Base-by-base conservation (phyloP, 306 rosid genomes). In the Datisca glomerata region DNA sequence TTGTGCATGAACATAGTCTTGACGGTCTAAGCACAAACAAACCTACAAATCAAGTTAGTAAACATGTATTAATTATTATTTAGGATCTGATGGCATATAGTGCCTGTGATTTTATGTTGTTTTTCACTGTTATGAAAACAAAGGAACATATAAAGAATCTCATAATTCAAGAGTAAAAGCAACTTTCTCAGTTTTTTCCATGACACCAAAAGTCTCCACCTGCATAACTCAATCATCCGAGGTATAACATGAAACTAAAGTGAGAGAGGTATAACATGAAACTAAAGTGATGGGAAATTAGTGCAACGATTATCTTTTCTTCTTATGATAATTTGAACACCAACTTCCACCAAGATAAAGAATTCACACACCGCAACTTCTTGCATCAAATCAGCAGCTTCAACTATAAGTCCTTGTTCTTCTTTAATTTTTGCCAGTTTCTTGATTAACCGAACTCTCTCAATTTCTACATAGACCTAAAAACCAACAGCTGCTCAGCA, bases 321-420 rank as follows among this genome's bases (percentile, higher is more conserved):
- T 23, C 13, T 9, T 29, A 2, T 23, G 39, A 5, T 7, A 23
- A 31, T 57, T 8, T 16, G 17, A 13, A 8, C 15, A 6, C 7
- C 21, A 56, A 39, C 35, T 10, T 7, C 22, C 36, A 21, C 16
- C 35, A 52, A 45, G 54, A 12, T 34, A 55, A 12, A 55, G 18
- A 16, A 47, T n/a, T n/a, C n/a, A 45, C 96, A 32, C 12, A 86
- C 96, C 67, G 93, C 97, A 53, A 80, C 53, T 83, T 83, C 94
- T 76, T 83, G 97, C 94, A 87, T 87, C 78, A 87, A 72, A 68
- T 87, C 97, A 47, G 93, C 97, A 54, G 93, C 97, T 76, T 87
- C 94, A 4, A 85, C 85, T 62, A 87, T 74, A 47, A 45, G 86
- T 35, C 97, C 94, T 42, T 87, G 97, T 27, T 47, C 81, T 63